Evolutionary conservation across 1,284 basidiomycete species (phyloP), one percentile per base, ranked within the genome.

Genomic region (Leccinum subrobustum): DNA sequence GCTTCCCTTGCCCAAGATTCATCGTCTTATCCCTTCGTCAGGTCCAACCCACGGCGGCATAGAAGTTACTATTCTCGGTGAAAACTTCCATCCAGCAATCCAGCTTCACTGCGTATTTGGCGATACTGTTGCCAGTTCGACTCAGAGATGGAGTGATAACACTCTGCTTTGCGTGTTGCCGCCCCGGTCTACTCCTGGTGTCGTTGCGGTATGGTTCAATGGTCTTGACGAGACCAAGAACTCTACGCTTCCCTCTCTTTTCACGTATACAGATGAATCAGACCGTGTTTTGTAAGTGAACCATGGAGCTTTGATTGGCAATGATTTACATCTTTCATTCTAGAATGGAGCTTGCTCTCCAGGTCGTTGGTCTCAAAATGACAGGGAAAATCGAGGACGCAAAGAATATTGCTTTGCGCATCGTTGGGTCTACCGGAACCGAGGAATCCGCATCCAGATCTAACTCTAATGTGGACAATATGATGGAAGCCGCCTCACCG

Each of bases 291-390:
- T 98, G 86, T 93, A 72, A 76, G 91, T 84, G 25, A 63, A 6
- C 60, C 58, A 47, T 60, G 59, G 64, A 31, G 56, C 58, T 23
- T 60, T 52, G 4, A 27, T 39, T 54, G 12, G 47, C 16, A 64
- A 48, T 56, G n/a, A 50, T 62, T 63, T 52, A 62, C 60, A 61
- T 66, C 58, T 58, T 76, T 54, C 53, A 58, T 50, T 61, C 23
- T 67, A 93, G 91, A 63, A 96, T 97, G 94, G 95, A 97, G 73
- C 83, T 97, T 59, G 95, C 95, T 54, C 79, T 98, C 6, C 94
- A 96, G 72, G 94, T 97, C 8, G 94, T 98, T 27, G 95, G 95
- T 2, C 78, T 97, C 64, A 95, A 96, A 79, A 96, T 97, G 93
- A 97, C 94, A 0, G 95, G 95, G 42, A 92, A 94, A 71, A 89